phyloP scores from a whole-genome alignment of 2,329 filamentous ascomycete genomes.

The Sporothrix brasiliensis region DNA sequence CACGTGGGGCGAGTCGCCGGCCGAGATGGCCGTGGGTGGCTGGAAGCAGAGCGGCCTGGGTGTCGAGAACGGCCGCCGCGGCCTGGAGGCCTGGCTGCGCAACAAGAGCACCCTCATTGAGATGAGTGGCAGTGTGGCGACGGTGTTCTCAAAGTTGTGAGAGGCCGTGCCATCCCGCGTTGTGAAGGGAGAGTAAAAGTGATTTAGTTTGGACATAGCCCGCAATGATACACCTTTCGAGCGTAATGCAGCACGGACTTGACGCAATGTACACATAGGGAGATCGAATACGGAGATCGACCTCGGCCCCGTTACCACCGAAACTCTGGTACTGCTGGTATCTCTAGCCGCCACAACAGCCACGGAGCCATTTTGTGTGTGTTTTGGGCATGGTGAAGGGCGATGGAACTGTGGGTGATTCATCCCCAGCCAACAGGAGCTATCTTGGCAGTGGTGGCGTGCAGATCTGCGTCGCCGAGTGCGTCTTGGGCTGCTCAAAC shows the following conservation, averaged over 20 bases:
- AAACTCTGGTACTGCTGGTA: too few relatives aligned
- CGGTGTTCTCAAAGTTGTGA: conserved; percentile 72
- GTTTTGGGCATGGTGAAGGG: too few relatives aligned
- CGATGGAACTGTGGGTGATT: neutral
- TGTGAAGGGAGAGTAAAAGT: neutral
- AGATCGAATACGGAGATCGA: conserved; percentile 6
- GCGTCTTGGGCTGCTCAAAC: conserved; percentile 1
- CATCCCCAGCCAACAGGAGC: neutral
- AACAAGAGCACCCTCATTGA: conserved; percentile 90
- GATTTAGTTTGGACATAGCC: neutral
- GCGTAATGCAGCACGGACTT: neutral
- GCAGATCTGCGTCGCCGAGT: neutral
- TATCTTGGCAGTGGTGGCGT: neutral
- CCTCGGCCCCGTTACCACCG: too few relatives aligned
- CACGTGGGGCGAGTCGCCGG: conserved; percentile 88
- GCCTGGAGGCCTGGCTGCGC: conserved; percentile 78
- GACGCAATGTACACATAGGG: neutral
- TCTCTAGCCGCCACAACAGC: neutral
- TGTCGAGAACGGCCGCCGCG: conserved; percentile 80
- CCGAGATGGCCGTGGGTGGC: conserved; percentile 89
- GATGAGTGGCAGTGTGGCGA: conserved; percentile 70
- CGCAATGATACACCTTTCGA: conserved; percentile 20
- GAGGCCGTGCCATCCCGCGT: too few relatives aligned
- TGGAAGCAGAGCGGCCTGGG: conserved; percentile 91
- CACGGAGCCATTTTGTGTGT: too few relatives aligned